Evolutionary conservation across 768 basidiomycete species (phyloP).

Genomic region (Hygrophoropsis aurantiaca): DNA sequence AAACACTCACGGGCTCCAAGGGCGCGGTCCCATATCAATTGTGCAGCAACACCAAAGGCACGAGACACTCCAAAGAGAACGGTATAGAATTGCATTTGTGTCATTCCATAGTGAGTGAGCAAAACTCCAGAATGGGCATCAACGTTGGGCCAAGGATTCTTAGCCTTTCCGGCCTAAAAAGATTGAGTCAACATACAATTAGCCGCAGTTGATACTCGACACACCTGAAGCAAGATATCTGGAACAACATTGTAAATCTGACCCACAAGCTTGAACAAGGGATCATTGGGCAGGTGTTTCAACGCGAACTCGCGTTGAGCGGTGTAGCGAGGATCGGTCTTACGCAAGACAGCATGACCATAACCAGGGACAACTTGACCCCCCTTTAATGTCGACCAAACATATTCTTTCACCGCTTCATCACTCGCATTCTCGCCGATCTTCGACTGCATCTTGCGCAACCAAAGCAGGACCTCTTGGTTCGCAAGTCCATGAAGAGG

Average conservation of each 20-base stretch:
- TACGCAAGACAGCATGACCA: slow-evolving; percentile 83
- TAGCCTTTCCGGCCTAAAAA: slow-evolving; percentile 81
- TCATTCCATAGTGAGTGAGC: slow-evolving; percentile 81
- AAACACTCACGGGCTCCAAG: slow-evolving; percentile 80
- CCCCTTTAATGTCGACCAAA: slow-evolving; percentile 90
- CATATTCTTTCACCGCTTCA: slow-evolving; percentile 88
- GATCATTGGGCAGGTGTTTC: slow-evolving; percentile 82
- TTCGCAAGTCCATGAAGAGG: slow-evolving; percentile 96
- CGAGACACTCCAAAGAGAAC: slow-evolving; percentile 97
- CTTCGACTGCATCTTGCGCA: slow-evolving; percentile 88
- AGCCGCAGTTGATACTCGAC: slow-evolving; percentile 4
- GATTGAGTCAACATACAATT: too few relatives aligned
- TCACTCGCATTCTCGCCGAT: slow-evolving; percentile 85
- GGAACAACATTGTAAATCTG: slow-evolving; percentile 89
- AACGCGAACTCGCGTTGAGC: slow-evolving; percentile 89
- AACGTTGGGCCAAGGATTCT: slow-evolving; percentile 97
- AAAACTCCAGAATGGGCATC: slow-evolving; percentile 95
- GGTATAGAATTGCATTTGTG: slow-evolving; percentile 95
- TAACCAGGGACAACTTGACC: slow-evolving; percentile 96
- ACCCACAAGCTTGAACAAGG: slow-evolving; percentile 91
- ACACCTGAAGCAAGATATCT: slow-evolving; percentile 81
- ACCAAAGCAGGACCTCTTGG: slow-evolving; percentile 95
- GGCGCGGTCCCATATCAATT: slow-evolving; percentile 92
- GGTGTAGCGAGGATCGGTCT: slow-evolving; percentile 90
- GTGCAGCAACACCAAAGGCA: slow-evolving; percentile 86